These are phyloP conservation scores for Ilex paraguariensis DNA, from an alignment of 305 asterid species.

Conservation along the genomic window DNA sequence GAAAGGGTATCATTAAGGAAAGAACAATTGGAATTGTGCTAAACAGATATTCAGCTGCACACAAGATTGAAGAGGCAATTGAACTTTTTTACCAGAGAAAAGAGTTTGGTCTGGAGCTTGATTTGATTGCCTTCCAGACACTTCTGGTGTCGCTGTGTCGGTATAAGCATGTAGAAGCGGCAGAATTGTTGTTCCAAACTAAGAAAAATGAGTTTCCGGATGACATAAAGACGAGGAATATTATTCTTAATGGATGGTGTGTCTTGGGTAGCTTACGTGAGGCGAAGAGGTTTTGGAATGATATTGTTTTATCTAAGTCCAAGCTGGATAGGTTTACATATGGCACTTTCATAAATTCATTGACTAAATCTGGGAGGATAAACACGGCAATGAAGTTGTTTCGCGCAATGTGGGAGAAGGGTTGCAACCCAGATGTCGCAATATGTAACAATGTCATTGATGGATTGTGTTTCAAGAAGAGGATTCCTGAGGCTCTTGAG, in stretches of 20 bases:
- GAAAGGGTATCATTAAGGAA: conserved; percentile 33
- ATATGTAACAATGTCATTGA: conserved; percentile 72
- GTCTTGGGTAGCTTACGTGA: conserved; percentile 64
- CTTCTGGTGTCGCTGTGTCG: conserved; percentile 63
- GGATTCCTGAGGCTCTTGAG: conserved; percentile 69
- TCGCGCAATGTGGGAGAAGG: conserved; percentile 62
- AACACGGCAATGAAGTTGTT: conserved; percentile 55
- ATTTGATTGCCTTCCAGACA: conserved; percentile 57
- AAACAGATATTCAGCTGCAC: conserved; percentile 56
- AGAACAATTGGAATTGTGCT: conserved; percentile 39
- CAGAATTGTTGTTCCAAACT: conserved; percentile 54
- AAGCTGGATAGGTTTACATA: conserved; percentile 58
- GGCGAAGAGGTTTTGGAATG: conserved; percentile 79
- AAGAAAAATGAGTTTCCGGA: conserved; percentile 33
- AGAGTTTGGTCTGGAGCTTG: conserved; percentile 40
- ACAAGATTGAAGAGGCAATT: conserved; percentile 61
- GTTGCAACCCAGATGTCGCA: conserved; percentile 47
- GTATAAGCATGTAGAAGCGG: conserved; percentile 73
- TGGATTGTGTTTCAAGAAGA: conserved; percentile 82
- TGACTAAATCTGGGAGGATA: conserved; percentile 63
- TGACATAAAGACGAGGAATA: conserved; percentile 70
- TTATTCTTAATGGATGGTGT: conserved; percentile 82
- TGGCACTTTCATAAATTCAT: conserved; percentile 55
- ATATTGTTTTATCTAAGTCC: conserved; percentile 41
- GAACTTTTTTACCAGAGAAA: conserved; percentile 42